Evolutionary conservation across 768 basidiomycete species (phyloP).

Genomic region (Suillus bovinus): DNA sequence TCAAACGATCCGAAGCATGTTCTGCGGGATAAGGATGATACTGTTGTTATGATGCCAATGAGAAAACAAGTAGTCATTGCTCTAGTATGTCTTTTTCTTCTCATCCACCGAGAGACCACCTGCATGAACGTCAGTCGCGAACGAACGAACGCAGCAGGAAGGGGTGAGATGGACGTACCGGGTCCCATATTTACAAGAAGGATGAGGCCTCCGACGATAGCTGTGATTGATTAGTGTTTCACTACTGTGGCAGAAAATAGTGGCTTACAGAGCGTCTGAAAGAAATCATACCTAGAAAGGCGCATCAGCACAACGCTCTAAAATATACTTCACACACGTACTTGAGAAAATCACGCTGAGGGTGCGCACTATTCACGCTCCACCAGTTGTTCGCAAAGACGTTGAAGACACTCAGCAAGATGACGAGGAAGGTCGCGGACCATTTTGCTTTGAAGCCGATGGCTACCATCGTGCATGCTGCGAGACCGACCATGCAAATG

Average conservation of each 20-base stretch:
- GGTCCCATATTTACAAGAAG: slow-evolving; percentile 99
- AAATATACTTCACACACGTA: slow-evolving; percentile 39
- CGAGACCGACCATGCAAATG: slow-evolving; percentile 87
- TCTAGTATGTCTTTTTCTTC: slow-evolving; percentile 93
- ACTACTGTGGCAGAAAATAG: slow-evolving; percentile 2
- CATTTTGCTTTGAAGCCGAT: slow-evolving; percentile 99
- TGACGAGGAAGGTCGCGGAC: slow-evolving; percentile 93
- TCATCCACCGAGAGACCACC: slow-evolving; percentile 97
- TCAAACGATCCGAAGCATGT: not conserved
- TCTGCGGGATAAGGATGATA: not conserved
- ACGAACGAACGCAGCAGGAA: not conserved
- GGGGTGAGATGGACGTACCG: slow-evolving; percentile 46
- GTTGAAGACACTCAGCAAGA: slow-evolving; percentile 92
- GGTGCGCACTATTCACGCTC: slow-evolving; percentile 89
- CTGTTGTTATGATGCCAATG: not conserved
- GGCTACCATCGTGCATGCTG: slow-evolving; percentile 94
- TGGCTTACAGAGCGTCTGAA: slow-evolving; percentile 83
- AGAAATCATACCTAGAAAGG: slow-evolving; percentile 87
- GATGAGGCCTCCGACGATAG: slow-evolving; percentile 96
- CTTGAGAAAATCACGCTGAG: slow-evolving; percentile 98
- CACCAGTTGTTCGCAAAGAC: slow-evolving; percentile 99
- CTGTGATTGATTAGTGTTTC: slow-evolving; percentile 29
- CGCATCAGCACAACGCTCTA: slow-evolving; percentile 22
- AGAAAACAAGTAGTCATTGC: not conserved
- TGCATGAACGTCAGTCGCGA: slow-evolving; percentile 26